These are phyloP conservation scores for Eucalyptus regnans DNA, from an alignment of 345 rosid genomes.

Conservation along the genomic window DNA sequence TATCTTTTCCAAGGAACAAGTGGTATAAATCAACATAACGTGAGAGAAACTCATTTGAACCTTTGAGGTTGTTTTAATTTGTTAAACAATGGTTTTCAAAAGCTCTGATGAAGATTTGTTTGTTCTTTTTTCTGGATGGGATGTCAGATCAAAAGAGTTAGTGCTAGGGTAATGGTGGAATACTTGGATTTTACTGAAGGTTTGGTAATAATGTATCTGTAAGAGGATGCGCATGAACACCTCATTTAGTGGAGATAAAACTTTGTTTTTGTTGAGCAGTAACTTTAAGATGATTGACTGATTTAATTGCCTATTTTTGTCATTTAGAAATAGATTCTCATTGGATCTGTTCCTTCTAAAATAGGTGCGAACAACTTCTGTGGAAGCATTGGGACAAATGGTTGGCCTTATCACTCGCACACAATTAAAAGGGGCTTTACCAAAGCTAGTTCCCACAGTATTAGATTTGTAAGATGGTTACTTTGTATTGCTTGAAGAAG, in stretches of 20 bases:
- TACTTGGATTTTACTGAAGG: neutral
- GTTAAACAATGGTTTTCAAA: neutral
- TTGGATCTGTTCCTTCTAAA: neutral
- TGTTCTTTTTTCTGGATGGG: neutral
- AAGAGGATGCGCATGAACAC: neutral
- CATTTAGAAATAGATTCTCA: neutral
- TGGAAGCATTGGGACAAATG: constrained; percentile 97
- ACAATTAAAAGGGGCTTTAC: constrained; percentile 84
- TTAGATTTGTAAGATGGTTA: constrained; percentile 68
- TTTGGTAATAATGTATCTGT: neutral
- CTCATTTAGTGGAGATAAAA: neutral
- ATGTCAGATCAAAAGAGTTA: neutral
- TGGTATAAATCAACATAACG: neutral
- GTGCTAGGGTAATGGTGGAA: neutral
- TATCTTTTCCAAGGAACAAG: neutral
- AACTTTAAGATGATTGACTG: neutral
- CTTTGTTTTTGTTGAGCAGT: neutral
- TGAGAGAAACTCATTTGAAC: neutral
- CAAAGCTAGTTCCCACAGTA: constrained; percentile 78
- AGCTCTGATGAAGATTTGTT: neutral
- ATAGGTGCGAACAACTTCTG: constrained; percentile 80
- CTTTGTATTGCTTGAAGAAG: neutral
- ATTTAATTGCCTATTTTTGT: neutral
- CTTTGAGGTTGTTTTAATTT: neutral
- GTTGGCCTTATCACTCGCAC: constrained; percentile 81